These are phyloP conservation scores for Boletus mariae DNA, from an alignment of 1,284 basidiomycete genomes.

Conservation along the genomic window DNA sequence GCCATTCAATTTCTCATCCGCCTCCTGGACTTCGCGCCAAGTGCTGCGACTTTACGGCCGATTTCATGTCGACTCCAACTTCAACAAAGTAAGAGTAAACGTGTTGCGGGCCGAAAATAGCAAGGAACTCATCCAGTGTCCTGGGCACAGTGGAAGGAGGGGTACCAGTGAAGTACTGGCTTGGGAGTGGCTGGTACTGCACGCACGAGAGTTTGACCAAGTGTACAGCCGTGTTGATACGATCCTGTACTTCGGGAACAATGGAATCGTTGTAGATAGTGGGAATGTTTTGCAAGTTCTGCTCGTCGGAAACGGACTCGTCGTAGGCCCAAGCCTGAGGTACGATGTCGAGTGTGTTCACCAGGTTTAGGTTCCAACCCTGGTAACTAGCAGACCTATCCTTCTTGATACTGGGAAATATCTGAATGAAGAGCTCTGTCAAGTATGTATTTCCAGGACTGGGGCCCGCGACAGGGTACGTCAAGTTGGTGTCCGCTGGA, in stretches of 20 bases:
- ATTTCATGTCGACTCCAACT: background rate
- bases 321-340: conserved; percentile 12
- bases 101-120: background rate
- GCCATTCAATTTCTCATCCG: too few relatives aligned
- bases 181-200: conserved; percentile 8
- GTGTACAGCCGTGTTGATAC: background rate
- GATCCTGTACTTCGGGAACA: background rate
- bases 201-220: background rate
- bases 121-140: background rate
- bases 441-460: conserved; percentile 10
- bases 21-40: too few relatives aligned
- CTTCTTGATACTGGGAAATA: background rate
- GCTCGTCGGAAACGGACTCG: background rate
- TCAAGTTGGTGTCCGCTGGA: background rate
- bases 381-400: background rate
- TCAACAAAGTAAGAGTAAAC: background rate
- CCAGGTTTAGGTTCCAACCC: conserved; percentile 15
- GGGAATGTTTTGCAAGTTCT: conserved; percentile 12
- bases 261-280: conserved; percentile 3
- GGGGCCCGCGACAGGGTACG: conserved; percentile 7
- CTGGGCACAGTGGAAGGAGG: background rate
- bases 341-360: conserved; percentile 11
- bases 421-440: background rate
- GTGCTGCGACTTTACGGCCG: too few relatives aligned
- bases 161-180: background rate